Percentiles rank a stretch among this genome's conserved stretches.
Conservation (phyloP, 169 alveolate species). For the Hepatocystis sp. region DNA sequence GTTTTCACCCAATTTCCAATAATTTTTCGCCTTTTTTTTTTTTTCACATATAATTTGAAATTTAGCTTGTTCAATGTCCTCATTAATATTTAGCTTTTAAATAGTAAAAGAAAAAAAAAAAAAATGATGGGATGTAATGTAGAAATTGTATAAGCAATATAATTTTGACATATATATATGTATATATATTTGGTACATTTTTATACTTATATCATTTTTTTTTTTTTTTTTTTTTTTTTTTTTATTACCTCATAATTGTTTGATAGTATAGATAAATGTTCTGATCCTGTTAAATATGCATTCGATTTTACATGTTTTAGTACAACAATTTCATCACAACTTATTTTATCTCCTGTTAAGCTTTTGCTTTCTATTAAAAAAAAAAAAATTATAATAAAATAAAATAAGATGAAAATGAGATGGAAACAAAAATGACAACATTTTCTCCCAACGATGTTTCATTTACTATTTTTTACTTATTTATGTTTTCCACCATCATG, state of each 20-base stretch:
- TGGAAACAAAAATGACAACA: neutral
- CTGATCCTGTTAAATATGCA: constrained; percentile 56
- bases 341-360: constrained; percentile 42
- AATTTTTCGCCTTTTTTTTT: constrained; percentile 8
- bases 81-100: constrained; percentile 36
- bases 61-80: constrained; percentile 7
- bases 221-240: neutral
- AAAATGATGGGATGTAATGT: neutral
- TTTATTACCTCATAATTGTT: constrained; percentile 54
- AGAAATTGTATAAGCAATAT: neutral
- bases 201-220: neutral
- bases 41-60: constrained; percentile 71
- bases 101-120: neutral
- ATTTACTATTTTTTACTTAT: neutral
- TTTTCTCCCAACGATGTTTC: neutral
- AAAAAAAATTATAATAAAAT: neutral
- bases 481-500: no score
- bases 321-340: constrained; percentile 47
- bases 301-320: constrained; percentile 63
- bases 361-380: constrained; percentile 29
- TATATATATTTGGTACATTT: neutral
- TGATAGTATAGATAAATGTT: constrained; percentile 21
- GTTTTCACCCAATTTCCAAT: constrained; percentile 21
- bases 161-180: no score
- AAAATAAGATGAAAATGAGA: neutral